Conservation (phyloP, 2,329 filamentous ascomycete species). For the Colletotrichum sp. region DNA sequence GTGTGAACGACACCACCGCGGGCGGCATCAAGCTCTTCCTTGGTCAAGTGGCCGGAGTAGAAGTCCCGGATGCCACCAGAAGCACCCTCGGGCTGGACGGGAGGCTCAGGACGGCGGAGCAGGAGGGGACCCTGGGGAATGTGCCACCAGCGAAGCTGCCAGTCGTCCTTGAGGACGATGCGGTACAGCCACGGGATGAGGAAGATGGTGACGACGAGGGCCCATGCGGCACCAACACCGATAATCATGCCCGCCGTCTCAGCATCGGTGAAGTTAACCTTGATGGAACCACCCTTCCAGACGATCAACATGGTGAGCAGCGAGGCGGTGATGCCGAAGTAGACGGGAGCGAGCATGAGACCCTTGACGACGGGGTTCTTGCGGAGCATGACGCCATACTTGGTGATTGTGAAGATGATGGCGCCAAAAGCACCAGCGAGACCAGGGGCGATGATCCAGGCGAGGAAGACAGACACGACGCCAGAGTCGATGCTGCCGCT, state of each 20-base stretch:
- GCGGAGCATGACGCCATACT: constrained; percentile 47
- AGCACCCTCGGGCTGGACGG: constrained; percentile 39
- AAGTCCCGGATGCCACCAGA: constrained; percentile 47
- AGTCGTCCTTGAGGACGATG: constrained; percentile 59
- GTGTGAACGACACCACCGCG: constrained; percentile 23
- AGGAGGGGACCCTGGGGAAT: constrained; percentile 54
- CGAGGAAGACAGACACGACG: constrained; percentile 52
- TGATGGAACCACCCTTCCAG: constrained; percentile 24
- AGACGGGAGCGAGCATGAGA: constrained; percentile 54
- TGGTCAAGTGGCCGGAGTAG: constrained; percentile 55
- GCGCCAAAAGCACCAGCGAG: constrained; percentile 48
- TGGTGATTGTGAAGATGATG: constrained; percentile 47
- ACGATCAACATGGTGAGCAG: constrained; percentile 23
- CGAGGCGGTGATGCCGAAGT: constrained; percentile 59
- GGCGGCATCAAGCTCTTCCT: constrained; percentile 46
- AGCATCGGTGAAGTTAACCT: constrained; percentile 21
- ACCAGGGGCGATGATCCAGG: constrained; percentile 51
- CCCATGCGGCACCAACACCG: constrained; percentile 51
- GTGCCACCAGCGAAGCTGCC: constrained; percentile 58
- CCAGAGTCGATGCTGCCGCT: constrained; percentile 30
- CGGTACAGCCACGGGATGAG: constrained; percentile 60
- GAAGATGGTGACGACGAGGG: constrained; percentile 48
- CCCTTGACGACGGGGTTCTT: constrained; percentile 44
- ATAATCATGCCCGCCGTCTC: constrained; percentile 54
- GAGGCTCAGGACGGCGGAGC: constrained; percentile 39